A percentile compares a stretch with the other conserved stretches of the same genome.
phyloP scores from a whole-genome alignment of 129 eudicot genomes.

The Deinandra increscens region DNA sequence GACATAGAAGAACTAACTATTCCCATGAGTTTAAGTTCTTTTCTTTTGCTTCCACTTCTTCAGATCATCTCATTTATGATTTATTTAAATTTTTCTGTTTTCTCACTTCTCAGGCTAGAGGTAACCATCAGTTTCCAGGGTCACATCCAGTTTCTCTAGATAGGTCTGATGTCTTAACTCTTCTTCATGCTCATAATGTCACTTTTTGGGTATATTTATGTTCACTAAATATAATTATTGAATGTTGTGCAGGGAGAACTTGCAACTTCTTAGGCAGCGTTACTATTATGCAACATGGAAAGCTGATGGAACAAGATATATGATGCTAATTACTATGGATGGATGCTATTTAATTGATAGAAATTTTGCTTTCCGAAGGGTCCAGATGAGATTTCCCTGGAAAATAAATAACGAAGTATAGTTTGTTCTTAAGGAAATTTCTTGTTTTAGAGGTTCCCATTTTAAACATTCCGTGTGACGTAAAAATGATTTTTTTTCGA shows the following conservation, averaged over 20 bases:
- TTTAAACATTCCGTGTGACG: constrained; percentile 18
- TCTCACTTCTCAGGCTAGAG: constrained; percentile 64
- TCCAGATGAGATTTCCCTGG: constrained; percentile 99
- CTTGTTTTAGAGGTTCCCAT: constrained; percentile 1
- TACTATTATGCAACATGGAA: constrained; percentile 99
- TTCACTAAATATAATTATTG: not conserved
- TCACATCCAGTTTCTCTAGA: constrained; percentile 98
- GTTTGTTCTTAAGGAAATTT: constrained; percentile 7
- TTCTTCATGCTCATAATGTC: not conserved
- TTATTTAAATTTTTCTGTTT: not conserved
- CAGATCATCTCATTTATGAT: constrained; percentile 12
- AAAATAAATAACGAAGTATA: constrained; percentile 70
- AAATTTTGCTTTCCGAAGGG: constrained; percentile 87
- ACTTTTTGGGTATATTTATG: constrained; percentile 5
- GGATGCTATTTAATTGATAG: constrained; percentile 93
- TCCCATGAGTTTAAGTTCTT: not conserved
- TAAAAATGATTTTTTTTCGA: constrained; percentile 25
- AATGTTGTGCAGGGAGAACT: constrained; percentile 65
- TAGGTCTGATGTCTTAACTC: constrained; percentile 50
- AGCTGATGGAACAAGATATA: constrained; percentile 99
- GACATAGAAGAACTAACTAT: not conserved
- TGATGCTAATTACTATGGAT: constrained; percentile 90
- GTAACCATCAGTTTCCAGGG: constrained; percentile 86
- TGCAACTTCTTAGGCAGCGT: constrained; percentile 91
- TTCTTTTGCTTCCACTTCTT: not conserved